Conservation (phyloP, 805 yeast genomes). For the Yamadazyma tumulicola region DNA sequence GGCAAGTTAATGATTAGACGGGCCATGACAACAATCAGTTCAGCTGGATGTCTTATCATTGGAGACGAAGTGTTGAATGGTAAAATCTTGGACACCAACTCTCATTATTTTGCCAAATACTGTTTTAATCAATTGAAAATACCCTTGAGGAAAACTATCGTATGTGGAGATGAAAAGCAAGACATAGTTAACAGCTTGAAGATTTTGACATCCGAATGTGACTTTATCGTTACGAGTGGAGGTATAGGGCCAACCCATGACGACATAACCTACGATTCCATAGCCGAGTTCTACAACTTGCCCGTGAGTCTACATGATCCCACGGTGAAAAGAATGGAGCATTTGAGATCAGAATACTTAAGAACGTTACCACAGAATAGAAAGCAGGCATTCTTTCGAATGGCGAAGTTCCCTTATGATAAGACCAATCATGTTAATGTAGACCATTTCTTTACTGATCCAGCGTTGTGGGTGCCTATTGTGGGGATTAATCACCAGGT, state of each 20-base stretch:
- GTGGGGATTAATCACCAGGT: slow-evolving; percentile 64
- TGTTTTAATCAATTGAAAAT: slow-evolving; percentile 65
- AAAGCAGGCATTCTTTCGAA: slow-evolving; percentile 59
- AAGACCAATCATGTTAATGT: slow-evolving; percentile 22
- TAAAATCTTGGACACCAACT: slow-evolving; percentile 77
- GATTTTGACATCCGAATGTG: slow-evolving; percentile 48
- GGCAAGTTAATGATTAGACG: not conserved
- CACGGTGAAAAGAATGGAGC: slow-evolving; percentile 59
- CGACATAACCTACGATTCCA: slow-evolving; percentile 75
- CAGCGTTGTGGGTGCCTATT: slow-evolving; percentile 79
- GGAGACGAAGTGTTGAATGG: slow-evolving; percentile 91
- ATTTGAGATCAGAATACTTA: slow-evolving; percentile 37
- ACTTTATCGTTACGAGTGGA: slow-evolving; percentile 68
- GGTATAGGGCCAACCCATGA: slow-evolving; percentile 89
- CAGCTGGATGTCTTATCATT: slow-evolving; percentile 58
- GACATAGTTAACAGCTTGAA: slow-evolving; percentile 58
- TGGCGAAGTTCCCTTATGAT: slow-evolving; percentile 71
- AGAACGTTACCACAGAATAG: slow-evolving; percentile 39
- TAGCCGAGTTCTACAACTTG: slow-evolving; percentile 62
- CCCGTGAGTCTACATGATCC: slow-evolving; percentile 50
- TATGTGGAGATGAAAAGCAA: slow-evolving; percentile 70
- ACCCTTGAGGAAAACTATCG: slow-evolving; percentile 60
- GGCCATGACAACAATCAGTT: slow-evolving; percentile 8
- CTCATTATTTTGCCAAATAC: slow-evolving; percentile 63
- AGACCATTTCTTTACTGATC: slow-evolving; percentile 39